Percentiles rank a stretch among this genome's conserved stretches.
Conservation (phyloP, 139 green algal genomes). For the Pycnococcus provasolii region DNA sequence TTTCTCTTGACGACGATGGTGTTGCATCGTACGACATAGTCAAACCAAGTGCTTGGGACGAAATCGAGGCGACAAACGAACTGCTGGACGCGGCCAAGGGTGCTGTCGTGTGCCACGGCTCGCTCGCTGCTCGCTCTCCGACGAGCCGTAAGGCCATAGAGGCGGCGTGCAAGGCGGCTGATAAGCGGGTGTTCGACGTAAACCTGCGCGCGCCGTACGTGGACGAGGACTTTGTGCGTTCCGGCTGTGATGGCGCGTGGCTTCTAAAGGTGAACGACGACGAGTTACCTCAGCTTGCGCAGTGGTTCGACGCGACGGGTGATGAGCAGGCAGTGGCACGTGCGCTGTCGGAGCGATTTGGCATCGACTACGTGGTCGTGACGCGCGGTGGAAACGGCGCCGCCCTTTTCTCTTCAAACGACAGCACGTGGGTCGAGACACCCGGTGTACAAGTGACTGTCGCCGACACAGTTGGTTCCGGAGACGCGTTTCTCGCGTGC, state of each 20-base stretch:
- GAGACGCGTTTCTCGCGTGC: not conserved
- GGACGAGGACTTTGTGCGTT: not conserved
- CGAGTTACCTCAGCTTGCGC: not conserved
- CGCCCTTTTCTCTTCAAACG: not conserved
- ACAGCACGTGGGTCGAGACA: not conserved
- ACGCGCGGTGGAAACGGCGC: slow-evolving; percentile 3
- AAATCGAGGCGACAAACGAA: not conserved
- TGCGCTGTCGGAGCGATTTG: not conserved
- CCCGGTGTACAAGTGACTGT: not conserved
- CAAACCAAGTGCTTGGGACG: not conserved
- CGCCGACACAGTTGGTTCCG: not conserved
- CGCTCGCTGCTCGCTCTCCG: not conserved
- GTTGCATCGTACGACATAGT: slow-evolving; percentile 6
- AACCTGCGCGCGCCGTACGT: slow-evolving; percentile 2
- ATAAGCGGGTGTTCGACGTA: not conserved
- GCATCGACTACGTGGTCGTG: not conserved
- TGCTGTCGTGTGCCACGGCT: not conserved
- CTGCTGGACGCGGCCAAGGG: not conserved
- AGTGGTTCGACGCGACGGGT: not conserved
- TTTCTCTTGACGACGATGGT: not conserved
- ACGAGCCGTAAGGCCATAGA: not conserved
- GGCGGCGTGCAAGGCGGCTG: not conserved
- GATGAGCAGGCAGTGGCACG: not conserved
- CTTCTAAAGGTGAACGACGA: slow-evolving; percentile 8
- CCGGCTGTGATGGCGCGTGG: not conserved